Conservation (phyloP, 352 stramenopile genomes). For the Pythium graminicola region DNA sequence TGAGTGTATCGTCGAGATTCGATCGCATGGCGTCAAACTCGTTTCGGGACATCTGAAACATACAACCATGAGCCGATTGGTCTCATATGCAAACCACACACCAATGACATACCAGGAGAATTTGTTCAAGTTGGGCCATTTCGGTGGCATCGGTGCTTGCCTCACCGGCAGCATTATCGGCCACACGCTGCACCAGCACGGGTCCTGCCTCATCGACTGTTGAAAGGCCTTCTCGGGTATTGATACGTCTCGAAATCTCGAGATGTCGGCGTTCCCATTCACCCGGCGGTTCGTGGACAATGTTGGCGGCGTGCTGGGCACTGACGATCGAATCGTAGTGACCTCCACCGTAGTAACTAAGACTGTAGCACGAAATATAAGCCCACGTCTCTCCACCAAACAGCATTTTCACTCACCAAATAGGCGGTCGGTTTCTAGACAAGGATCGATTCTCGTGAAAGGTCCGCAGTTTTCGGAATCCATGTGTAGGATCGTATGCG, state of each 20-base stretch:
- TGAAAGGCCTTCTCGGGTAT: slow-evolving; percentile 37
- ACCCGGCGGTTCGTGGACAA: slow-evolving; percentile 52
- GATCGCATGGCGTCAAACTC: slow-evolving; percentile 73
- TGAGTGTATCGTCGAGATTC: slow-evolving; percentile 71
- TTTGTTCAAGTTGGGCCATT: slow-evolving; percentile 64
- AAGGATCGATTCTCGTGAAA: slow-evolving; percentile 80
- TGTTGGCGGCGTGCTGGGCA: slow-evolving; percentile 39
- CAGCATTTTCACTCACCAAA: slow-evolving; percentile 63
- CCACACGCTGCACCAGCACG: slow-evolving; percentile 8
- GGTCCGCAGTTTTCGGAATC: slow-evolving; percentile 78
- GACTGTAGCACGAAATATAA: too few species aligned
- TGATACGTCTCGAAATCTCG: slow-evolving; percentile 61
- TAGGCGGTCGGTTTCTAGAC: slow-evolving; percentile 52
- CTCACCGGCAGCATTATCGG: not conserved
- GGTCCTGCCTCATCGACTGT: slow-evolving; percentile 13
- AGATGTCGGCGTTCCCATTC: slow-evolving; percentile 65
- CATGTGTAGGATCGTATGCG: slow-evolving; percentile 63
- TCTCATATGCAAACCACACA: not conserved
- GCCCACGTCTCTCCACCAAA: too few species aligned
- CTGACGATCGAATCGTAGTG: slow-evolving; percentile 89
- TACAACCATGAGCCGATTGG: not conserved
- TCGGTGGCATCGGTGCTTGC: slow-evolving; percentile 46
- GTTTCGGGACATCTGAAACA: slow-evolving; percentile 50
- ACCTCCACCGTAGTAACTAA: slow-evolving; percentile 89
- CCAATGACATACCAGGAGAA: slow-evolving; percentile 39